These are phyloP conservation scores for Bothia castanella DNA, from an alignment of 1,284 basidiomycete species.

Conservation along the genomic window DNA sequence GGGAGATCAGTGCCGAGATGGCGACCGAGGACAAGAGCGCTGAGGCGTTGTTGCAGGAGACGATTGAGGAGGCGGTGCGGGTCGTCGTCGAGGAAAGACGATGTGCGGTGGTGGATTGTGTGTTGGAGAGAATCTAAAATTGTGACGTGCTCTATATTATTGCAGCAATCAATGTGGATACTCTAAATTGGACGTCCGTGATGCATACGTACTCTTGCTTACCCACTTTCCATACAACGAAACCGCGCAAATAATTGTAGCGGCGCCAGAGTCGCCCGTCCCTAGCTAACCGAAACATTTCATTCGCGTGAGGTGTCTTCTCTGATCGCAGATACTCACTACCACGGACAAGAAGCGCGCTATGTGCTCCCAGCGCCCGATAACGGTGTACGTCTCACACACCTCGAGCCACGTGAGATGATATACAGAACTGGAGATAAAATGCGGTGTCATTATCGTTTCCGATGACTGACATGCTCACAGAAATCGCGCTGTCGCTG, in stretches of 20 bases:
- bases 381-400: slow-evolving; percentile 43
- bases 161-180: no score
- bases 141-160: no score
- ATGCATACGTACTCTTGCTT: no score
- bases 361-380: slow-evolving; percentile 46
- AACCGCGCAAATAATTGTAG: no score
- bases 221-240: no score
- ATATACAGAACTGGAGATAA: slow-evolving; percentile 63
- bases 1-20: slow-evolving; percentile 39
- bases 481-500: slow-evolving; percentile 56
- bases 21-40: slow-evolving; percentile 8
- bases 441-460: no score
- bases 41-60: slow-evolving; percentile 37
- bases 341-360: slow-evolving; percentile 63
- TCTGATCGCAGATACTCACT: slow-evolving; percentile 55
- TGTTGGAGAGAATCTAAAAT: slow-evolving; percentile 41
- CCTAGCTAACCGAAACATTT: no score
- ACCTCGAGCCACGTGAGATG: not conserved
- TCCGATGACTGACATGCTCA: slow-evolving; percentile 8
- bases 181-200: no score
- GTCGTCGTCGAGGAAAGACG: slow-evolving; percentile 56
- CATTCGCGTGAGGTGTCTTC: no score
- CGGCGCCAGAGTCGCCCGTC: no score
- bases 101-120: slow-evolving; percentile 60
- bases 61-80: slow-evolving; percentile 48